Evolutionary conservation across 2,329 filamentous ascomycete species (phyloP), one percentile per base, ranked within the genome.

Genomic region (Penicillium sp.): DNA sequence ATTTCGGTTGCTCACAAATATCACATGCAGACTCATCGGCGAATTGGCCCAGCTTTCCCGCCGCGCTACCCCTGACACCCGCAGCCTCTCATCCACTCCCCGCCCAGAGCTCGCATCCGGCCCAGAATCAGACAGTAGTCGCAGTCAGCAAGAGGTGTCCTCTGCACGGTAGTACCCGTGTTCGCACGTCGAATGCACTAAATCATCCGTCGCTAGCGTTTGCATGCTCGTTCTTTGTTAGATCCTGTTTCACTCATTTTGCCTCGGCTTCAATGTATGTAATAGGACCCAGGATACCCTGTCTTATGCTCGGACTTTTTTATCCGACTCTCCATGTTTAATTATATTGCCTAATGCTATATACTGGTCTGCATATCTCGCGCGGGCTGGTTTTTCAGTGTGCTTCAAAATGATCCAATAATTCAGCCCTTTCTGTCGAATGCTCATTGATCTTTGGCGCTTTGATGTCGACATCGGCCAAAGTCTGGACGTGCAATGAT

Each of bases 31-130:
- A 61, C 68, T 75, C 39, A 65, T 74, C 57, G 66, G 67, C 48
- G 70, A 74, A 53, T 65, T 75, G 31, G 66, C 68, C 24, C 62
- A 71, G 43, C 52, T 71, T 33, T 71, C 70, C 16, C 65, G 65
- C 28, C 65, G 62, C 42, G 58, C 65, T 46, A 67, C 66, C 15
- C 63, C 68, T 16, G 65, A 61, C 34, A 52, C 62, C 24, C 61
- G 55, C 13, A 70, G 61, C 50, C 61, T 60, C 42, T 59, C 68
- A n/a, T 64, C 65, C 18, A 69, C 67, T 36, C 66, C 69, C 21
- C 59, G 55, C 26, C 62, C 60, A 12, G 65, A 69, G 43, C 58
- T 53, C 5, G 18, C 49, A 42, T 39, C 47, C 31, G 56, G 46
- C 23, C 50, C 52, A 6, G 59, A 54, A 39, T 59, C 61, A n/a